Conservation (phyloP, 192 early-diverging fungal species). For the Backusella tuberculispora region DNA sequence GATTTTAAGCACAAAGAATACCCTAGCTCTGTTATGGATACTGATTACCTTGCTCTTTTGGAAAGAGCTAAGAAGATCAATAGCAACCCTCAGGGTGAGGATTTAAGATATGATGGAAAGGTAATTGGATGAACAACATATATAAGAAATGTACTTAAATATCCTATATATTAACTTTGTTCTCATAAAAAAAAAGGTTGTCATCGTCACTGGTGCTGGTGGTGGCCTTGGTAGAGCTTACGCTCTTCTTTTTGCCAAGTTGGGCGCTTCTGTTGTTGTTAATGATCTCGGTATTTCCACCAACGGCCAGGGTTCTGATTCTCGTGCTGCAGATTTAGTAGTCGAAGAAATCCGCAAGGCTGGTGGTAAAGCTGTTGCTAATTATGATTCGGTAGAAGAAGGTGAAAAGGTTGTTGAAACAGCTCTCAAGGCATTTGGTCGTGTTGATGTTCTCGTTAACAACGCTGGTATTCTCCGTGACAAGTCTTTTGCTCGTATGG, state of each 20-base stretch:
- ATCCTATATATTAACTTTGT: not conserved
- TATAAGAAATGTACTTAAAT: not conserved
- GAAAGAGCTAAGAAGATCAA: slow-evolving; percentile 71
- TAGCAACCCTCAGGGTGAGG: slow-evolving; percentile 62
- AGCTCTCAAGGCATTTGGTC: slow-evolving; percentile 83
- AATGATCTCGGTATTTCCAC: slow-evolving; percentile 81
- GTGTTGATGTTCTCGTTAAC: slow-evolving; percentile 88
- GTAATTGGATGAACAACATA: slow-evolving; percentile 42
- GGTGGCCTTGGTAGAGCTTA: slow-evolving; percentile 89
- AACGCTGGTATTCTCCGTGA: slow-evolving; percentile 99
- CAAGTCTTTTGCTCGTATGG: slow-evolving; percentile 89
- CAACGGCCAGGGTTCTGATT: slow-evolving; percentile 46
- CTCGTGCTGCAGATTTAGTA: slow-evolving; percentile 71
- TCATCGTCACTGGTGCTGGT: slow-evolving; percentile 91
- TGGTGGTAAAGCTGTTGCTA: slow-evolving; percentile 91
- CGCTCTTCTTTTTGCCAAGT: slow-evolving; percentile 80
- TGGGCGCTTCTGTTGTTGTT: slow-evolving; percentile 85
- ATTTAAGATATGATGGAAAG: slow-evolving; percentile 73
- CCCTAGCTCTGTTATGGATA: slow-evolving; percentile 76
- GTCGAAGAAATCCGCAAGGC: slow-evolving; percentile 80
- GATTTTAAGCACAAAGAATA: slow-evolving; percentile 68
- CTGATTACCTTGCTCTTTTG: slow-evolving; percentile 80
- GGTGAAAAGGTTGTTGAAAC: slow-evolving; percentile 93
- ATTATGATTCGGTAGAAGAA: slow-evolving; percentile 94
- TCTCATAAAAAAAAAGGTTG: slow-evolving; percentile 51